Evolutionary conservation across 108 stramenopile species (phyloP), one percentile per base, ranked within the genome.

Genomic region (Conticribra guillardii): DNA sequence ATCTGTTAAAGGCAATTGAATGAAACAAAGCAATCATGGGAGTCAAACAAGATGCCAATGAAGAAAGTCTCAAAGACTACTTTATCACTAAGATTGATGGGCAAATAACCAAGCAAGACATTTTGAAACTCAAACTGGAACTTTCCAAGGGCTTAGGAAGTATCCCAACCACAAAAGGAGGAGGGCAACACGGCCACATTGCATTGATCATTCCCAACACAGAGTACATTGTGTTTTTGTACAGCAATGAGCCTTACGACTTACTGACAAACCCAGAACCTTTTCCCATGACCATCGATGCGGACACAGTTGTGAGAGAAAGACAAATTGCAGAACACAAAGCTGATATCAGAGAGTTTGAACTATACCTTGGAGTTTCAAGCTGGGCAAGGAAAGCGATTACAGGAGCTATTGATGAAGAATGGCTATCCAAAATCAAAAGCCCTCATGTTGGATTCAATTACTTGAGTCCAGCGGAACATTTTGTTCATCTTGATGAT

Each of bases 241-340:
- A 47, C 46, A 47, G 19, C 46, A 47, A 47, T 18, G 19, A 17
- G 28, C 55, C 46, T 17, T 47, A 47, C 19, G 46, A 47, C 19
- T 18, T 47, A 17, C 19, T 47, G 46, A 18, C 17, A n/a, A 57
- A 57, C 24, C 55, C 55, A 57, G 55, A 27, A 17, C 55, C 55
- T 28, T 57, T 28, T 57, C 55, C 55, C 27, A 27, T 27, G 30
- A 57, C 24, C 23, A 27, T 57, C 55, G 55, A 57, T 31, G 7
- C 24, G 5, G 24, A 57, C 28, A 28, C 24, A 24, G 26, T 57
- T 17, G 26, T 57, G 27, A 28, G 55, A 30, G 55, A 57, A 57
- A 7, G 55, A 27, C 24, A 57, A 57, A 57, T 57, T 57, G 55
- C 55, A 31, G 55, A 57, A 28, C 55, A 57, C 55, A 57, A 57